A percentile compares a stretch with the other conserved stretches of the same genome.
These are phyloP conservation scores for Fragaria nilgerrensis DNA, from an alignment of 306 rosid species.

Conservation along the genomic window DNA sequence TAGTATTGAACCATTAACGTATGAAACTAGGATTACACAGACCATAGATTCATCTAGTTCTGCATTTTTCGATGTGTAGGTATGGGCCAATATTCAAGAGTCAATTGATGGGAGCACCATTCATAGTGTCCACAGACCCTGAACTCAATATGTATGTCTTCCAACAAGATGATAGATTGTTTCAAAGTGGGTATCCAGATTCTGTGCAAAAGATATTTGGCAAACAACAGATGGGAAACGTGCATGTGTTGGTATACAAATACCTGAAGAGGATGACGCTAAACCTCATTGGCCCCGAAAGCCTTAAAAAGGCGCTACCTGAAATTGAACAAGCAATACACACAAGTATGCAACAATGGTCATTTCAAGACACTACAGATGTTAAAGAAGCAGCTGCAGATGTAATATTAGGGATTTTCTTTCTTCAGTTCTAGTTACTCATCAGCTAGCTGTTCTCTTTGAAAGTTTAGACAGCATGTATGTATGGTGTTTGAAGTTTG, in stretches of 20 bases:
- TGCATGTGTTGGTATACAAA: conserved; percentile 84
- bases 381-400: conserved; percentile 59
- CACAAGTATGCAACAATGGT: conserved; percentile 52
- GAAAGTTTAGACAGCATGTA: too few relatives aligned
- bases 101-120: conserved; percentile 77
- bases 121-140: conserved; percentile 84
- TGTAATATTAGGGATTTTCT: conserved; percentile 13
- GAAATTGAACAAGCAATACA: conserved; percentile 66
- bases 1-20: too few relatives aligned
- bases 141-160: conserved; percentile 75
- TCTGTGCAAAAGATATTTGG: conserved; percentile 90
- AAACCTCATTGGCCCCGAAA: conserved; percentile 80
- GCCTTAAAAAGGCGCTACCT: conserved; percentile 72
- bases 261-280: conserved; percentile 83
- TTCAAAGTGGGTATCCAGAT: conserved; percentile 94
- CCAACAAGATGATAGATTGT: conserved; percentile 79
- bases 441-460: too few relatives aligned
- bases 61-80: conserved; percentile 34
- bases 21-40: too few relatives aligned
- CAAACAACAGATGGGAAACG: conserved; percentile 72
- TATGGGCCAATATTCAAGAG: conserved; percentile 86
- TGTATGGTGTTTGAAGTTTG: neutral
- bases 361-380: conserved; percentile 51
- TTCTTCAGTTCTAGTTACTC: neutral
- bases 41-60: too few relatives aligned